Evolutionary conservation across 2,329 filamentous ascomycete genomes (phyloP), one percentile per base, ranked within the genome.

Genomic region (Chrysoporthe deuterocubensis): DNA sequence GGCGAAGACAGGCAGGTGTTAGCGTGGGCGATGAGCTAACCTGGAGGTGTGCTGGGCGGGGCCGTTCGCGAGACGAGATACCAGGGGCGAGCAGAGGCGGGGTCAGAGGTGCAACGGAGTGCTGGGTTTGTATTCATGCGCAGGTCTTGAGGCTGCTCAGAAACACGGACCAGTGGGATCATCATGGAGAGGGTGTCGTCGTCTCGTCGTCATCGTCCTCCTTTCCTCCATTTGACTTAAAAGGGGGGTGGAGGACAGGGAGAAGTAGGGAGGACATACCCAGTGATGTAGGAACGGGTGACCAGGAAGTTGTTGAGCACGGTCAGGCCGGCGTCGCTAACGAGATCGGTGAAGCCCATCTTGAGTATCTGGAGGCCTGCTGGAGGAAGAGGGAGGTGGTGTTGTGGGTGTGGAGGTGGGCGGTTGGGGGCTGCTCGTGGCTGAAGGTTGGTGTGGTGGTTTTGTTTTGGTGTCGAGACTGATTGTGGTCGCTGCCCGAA

Each of bases 111-210:
- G 89, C 90, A 89, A 66, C 85, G 82, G 84, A 78, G 87, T 83
- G 87, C 87, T 69, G 68, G 83, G 83, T 81, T 81, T 81, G 84
- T 90, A 90, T 85, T 92, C 91, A 90, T 87, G 78, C 83, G 82
- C 88, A 90, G 90, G 90, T 92, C 90, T 93, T 93, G 92, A 92
- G 85, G 88, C 90, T 88, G 87, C 89, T 78, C 89, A 87, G 91
- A 86, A 93, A 94, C 90, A 93, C 90, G 90, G 91, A 93, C 91
- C 90, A 93, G 88, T 83, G 83, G 37, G 88, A 84, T 92, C 90
- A 92, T 93, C 90, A 91, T 86, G 71, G 62, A 26, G 13, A 32
- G 42, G 21, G 32, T 57, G 16, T 21, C 32, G 34, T 57, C 34
- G 54, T 56, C 26, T 26, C 52, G 14, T 21, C 54, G 9, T 40